These are phyloP conservation scores for Thymus quinquecostatus DNA, from an alignment of 257 asterid species.

Conservation along the genomic window DNA sequence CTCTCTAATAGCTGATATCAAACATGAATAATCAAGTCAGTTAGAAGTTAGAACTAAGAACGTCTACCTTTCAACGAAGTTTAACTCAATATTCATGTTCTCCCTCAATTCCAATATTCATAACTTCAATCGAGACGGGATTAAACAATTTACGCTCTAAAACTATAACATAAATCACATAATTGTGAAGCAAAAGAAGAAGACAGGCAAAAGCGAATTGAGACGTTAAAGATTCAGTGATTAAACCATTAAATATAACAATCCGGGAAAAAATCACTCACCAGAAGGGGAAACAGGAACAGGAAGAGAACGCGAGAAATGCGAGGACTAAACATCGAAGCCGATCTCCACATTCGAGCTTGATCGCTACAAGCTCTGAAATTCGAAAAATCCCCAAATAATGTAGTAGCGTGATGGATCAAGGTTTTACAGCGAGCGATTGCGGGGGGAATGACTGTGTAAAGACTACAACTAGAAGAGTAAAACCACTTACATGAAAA, in stretches of 20 bases:
- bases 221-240: neutral
- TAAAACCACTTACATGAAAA: too few species aligned
- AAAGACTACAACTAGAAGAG: too few species aligned
- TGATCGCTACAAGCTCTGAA: constrained; percentile 6
- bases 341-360: constrained; percentile 47
- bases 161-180: constrained; percentile 4
- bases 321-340: constrained; percentile 42
- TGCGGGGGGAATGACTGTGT: neutral
- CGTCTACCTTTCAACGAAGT: constrained; percentile 14
- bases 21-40: constrained; percentile 22
- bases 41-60: neutral
- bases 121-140: neutral
- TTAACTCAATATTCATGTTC: constrained; percentile 8
- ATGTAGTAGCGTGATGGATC: constrained; percentile 26
- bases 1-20: constrained; percentile 54
- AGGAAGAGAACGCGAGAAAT: constrained; percentile 36
- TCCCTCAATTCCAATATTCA: neutral
- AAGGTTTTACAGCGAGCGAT: constrained; percentile 34
- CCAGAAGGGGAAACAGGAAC: constrained; percentile 41
- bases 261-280: constrained; percentile 22
- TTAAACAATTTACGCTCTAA: neutral
- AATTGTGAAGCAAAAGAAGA: constrained; percentile 17
- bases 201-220: constrained; percentile 6
- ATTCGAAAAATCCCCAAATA: neutral
- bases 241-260: neutral